Evolutionary conservation across 352 stramenopile genomes (phyloP).

Genomic region (Lagenidium giganteum): DNA sequence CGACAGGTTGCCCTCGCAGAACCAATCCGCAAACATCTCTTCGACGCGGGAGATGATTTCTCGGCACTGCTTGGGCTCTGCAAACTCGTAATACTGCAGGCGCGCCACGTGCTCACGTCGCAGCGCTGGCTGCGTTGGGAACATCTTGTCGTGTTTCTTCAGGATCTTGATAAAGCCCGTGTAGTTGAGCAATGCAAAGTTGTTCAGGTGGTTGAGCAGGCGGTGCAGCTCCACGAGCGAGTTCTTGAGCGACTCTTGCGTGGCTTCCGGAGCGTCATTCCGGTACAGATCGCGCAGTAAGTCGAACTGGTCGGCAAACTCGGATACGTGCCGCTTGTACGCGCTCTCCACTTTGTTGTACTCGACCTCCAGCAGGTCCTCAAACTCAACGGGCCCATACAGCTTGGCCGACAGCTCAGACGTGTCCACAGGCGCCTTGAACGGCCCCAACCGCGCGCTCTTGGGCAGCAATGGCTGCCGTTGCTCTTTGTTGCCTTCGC

Average conservation of each 20-base stretch:
- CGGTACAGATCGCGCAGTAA: slow-evolving; percentile 73
- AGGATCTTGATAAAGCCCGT: slow-evolving; percentile 98
- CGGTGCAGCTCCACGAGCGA: slow-evolving; percentile 93
- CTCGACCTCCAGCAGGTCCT: slow-evolving; percentile 74
- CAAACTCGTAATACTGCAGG: slow-evolving; percentile 57
- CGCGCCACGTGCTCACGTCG: slow-evolving; percentile 30
- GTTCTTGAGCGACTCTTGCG: slow-evolving; percentile 90
- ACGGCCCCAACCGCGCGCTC: not conserved
- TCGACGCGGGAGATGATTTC: slow-evolving; percentile 58
- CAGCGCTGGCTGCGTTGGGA: slow-evolving; percentile 34
- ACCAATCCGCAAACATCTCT: slow-evolving; percentile 60
- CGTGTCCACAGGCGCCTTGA: slow-evolving; percentile 9
- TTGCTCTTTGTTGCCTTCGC: slow-evolving; percentile 7
- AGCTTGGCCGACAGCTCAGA: slow-evolving; percentile 27
- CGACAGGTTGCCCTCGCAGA: slow-evolving; percentile 63
- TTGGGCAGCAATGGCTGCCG: not conserved
- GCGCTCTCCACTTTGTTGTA: slow-evolving; percentile 91
- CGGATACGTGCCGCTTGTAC: slow-evolving; percentile 79
- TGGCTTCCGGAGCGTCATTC: slow-evolving; percentile 39
- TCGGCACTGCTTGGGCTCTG: slow-evolving; percentile 40
- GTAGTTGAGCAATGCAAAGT: slow-evolving; percentile 98
- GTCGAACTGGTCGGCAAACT: slow-evolving; percentile 82
- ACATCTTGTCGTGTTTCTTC: slow-evolving; percentile 95
- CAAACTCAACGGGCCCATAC: slow-evolving; percentile 54
- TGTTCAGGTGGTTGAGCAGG: slow-evolving; percentile 91